Evolutionary conservation across 129 eudicot species (phyloP).

Genomic region (Lonicera japonica): DNA sequence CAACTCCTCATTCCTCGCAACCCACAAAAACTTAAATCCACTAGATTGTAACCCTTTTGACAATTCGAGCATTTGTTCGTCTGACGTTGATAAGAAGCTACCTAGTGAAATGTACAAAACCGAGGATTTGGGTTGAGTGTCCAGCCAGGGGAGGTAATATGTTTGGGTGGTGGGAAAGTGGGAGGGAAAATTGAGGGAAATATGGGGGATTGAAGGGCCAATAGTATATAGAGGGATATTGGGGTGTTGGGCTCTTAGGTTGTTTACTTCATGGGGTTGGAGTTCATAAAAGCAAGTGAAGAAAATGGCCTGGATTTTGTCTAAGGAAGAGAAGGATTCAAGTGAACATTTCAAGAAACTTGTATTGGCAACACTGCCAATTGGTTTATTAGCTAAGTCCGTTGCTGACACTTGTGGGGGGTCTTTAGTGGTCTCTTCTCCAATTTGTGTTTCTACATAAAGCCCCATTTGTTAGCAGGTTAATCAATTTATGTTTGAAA

Average conservation of each 20-base stretch:
- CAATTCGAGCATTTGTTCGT: conserved; percentile 19
- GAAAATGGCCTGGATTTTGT: neutral
- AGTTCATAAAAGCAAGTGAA: neutral
- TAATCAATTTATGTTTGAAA: too few relatives aligned
- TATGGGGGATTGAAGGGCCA: neutral
- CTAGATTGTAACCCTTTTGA: conserved; percentile 13
- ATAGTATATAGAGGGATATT: neutral
- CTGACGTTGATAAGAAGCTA: conserved; percentile 17
- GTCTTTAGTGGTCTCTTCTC: neutral
- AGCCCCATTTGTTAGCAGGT: too few relatives aligned
- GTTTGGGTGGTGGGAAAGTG: neutral
- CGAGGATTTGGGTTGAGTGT: conserved; percentile 17
- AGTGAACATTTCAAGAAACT: neutral
- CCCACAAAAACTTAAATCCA: conserved; percentile 24
- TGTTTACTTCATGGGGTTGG: neutral
- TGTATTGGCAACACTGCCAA: neutral
- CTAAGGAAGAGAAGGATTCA: neutral
- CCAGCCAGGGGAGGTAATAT: conserved; percentile 8
- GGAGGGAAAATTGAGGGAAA: neutral
- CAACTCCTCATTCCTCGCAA: conserved; percentile 4
- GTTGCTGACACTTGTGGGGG: neutral
- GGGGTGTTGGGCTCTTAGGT: neutral
- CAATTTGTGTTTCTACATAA: neutral
- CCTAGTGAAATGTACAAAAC: conserved; percentile 28
- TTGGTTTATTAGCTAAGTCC: neutral